Percentiles rank a stretch among this genome's conserved stretches.
Evolutionary conservation across 2,329 filamentous ascomycete genomes (phyloP).

Genomic region (Laburnicola sp.): DNA sequence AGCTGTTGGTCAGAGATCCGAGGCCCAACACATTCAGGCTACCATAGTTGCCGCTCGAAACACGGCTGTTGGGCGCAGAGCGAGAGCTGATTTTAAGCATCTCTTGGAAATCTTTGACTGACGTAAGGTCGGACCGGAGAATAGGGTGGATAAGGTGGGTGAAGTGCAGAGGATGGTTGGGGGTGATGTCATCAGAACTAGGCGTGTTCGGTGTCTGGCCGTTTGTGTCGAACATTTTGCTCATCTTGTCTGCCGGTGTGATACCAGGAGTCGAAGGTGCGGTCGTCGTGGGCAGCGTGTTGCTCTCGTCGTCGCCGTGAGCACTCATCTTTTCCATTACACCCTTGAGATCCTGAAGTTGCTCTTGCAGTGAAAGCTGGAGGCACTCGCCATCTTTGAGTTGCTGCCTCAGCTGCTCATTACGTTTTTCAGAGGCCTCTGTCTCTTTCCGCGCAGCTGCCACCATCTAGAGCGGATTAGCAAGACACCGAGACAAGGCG

Average conservation of each 20-base stretch:
- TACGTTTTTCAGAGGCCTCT: slow-evolving; percentile 78
- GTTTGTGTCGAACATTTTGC: slow-evolving; percentile 63
- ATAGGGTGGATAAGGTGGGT: slow-evolving; percentile 81
- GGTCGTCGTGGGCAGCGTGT: slow-evolving; percentile 63
- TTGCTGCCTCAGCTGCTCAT: slow-evolving; percentile 83
- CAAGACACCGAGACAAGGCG: not conserved
- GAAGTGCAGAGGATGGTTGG: slow-evolving; percentile 71
- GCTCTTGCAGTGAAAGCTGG: slow-evolving; percentile 87
- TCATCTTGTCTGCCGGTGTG: slow-evolving; percentile 59
- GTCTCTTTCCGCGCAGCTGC: slow-evolving; percentile 83
- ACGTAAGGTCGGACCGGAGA: slow-evolving; percentile 75
- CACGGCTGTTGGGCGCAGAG: slow-evolving; percentile 65
- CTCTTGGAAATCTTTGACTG: slow-evolving; percentile 83
- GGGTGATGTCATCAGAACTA: slow-evolving; percentile 57
- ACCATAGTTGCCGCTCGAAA: slow-evolving; percentile 71
- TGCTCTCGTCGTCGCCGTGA: slow-evolving; percentile 71
- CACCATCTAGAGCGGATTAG: slow-evolving; percentile 69
- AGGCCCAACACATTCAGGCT: slow-evolving; percentile 64
- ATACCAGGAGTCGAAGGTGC: slow-evolving; percentile 80
- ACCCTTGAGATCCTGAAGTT: slow-evolving; percentile 84
- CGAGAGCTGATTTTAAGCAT: slow-evolving; percentile 67
- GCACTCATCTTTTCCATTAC: slow-evolving; percentile 86
- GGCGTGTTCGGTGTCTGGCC: slow-evolving; percentile 56
- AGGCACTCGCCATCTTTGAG: slow-evolving; percentile 84
- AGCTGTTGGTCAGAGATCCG: slow-evolving; percentile 56